Conservation (phyloP, 2,329 filamentous ascomycete genomes). For the Penicillium nordicum region DNA sequence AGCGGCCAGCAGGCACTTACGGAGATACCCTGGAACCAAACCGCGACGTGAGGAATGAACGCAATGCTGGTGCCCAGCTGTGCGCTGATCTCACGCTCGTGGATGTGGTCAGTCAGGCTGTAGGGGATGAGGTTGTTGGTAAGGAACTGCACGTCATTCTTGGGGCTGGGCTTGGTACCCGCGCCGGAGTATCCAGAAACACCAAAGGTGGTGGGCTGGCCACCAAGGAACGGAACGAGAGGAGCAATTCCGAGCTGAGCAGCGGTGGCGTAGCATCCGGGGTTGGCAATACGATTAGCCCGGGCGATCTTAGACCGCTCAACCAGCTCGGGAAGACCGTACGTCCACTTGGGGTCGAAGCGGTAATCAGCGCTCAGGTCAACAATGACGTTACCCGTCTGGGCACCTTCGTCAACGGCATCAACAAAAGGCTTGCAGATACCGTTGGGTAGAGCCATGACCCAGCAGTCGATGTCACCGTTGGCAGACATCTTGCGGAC, state of each 20-base stretch:
- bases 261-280: conserved; percentile 92
- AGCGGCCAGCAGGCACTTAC: conserved; percentile 34
- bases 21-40: conserved; percentile 94
- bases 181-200: conserved; percentile 93
- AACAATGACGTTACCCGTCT: conserved; percentile 71
- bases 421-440: conserved; percentile 94
- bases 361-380: conserved; percentile 97
- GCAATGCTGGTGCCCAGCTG: conserved; percentile 73
- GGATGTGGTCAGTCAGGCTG: conserved; percentile 87
- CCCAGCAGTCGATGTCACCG: conserved; percentile 89
- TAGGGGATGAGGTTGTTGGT: conserved; percentile 88
- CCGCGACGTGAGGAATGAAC: conserved; percentile 92
- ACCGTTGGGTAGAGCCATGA: conserved; percentile 94
- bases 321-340: conserved; percentile 83
- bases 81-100: conserved; percentile 82
- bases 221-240: conserved; percentile 71
- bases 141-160: conserved; percentile 83
- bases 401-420: conserved; percentile 70
- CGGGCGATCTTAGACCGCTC: conserved; percentile 72
- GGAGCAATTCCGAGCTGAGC: conserved; percentile 87
- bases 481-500: conserved; percentile 78
- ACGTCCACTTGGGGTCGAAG: conserved; percentile 81
- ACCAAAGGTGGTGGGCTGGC: conserved; percentile 79
- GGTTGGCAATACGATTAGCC: conserved; percentile 81
- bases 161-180: conserved; percentile 87